Percentiles rank a stretch among this genome's conserved stretches.
Evolutionary conservation across 352 stramenopile species (phyloP).

Genomic region (Pythium chondricola): DNA sequence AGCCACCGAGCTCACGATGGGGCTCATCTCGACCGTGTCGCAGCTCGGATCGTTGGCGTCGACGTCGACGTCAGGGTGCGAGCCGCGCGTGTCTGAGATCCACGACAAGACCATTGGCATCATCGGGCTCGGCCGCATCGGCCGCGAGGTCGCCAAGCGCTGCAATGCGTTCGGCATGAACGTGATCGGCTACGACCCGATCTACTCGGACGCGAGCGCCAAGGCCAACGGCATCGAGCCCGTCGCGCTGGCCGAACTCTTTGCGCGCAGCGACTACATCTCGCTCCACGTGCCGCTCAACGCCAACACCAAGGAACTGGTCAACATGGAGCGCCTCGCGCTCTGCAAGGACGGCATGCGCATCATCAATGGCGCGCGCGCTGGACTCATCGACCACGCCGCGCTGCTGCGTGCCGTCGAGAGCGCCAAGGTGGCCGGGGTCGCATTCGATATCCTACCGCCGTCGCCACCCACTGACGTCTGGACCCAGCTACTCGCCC

Average conservation of each 20-base stretch:
- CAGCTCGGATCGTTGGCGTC: too few species aligned
- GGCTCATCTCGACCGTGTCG: constrained; percentile 82
- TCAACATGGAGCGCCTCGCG: constrained; percentile 71
- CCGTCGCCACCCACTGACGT: constrained; percentile 35
- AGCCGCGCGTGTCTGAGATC: constrained; percentile 53
- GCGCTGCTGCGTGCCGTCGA: constrained; percentile 87
- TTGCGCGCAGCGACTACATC: constrained; percentile 93
- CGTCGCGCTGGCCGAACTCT: constrained; percentile 81
- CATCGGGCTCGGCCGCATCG: constrained; percentile 93
- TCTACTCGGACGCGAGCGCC: constrained; percentile 85
- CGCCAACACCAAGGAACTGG: constrained; percentile 89
- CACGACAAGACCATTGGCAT: constrained; percentile 92
- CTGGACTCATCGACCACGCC: constrained; percentile 90
- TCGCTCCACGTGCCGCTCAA: constrained; percentile 96
- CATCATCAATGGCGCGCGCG: constrained; percentile 92
- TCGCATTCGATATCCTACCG: constrained; percentile 72
- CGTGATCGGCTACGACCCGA: constrained; percentile 90
- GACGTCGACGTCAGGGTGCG: background rate
- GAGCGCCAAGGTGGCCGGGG: constrained; percentile 63
- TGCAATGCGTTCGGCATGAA: constrained; percentile 93
- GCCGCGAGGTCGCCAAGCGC: constrained; percentile 88
- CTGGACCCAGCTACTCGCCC: constrained; percentile 76
- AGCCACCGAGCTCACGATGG: constrained; percentile 93
- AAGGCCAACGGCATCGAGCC: constrained; percentile 77
- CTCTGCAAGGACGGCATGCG: constrained; percentile 91